Evolutionary conservation across 2,329 filamentous ascomycete genomes (phyloP).

Genomic region (Monilinia fructigena): DNA sequence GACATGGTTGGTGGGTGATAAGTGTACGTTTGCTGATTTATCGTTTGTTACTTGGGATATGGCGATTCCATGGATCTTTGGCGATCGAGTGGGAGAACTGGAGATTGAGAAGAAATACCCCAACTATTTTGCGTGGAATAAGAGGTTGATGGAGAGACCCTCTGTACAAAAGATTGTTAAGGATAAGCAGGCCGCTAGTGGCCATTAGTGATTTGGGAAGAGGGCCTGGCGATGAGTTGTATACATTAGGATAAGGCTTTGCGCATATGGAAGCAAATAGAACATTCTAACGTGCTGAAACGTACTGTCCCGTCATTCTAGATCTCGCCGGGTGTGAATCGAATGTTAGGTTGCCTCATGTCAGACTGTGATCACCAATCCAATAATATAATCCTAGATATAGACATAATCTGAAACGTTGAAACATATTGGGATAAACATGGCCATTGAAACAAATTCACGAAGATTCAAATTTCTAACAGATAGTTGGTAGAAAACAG

Average conservation of each 20-base stretch:
- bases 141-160: slow-evolving; percentile 25
- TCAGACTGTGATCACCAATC: not conserved
- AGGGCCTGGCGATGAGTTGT: not conserved
- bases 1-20: slow-evolving; percentile 44
- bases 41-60: slow-evolving; percentile 28
- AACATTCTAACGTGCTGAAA: not conserved
- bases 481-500: not conserved
- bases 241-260: not conserved
- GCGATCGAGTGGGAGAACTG: slow-evolving; percentile 21
- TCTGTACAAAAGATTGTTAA: slow-evolving; percentile 27
- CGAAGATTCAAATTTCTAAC: not conserved
- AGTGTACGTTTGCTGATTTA: slow-evolving; percentile 43
- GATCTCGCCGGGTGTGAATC: not conserved
- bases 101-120: slow-evolving; percentile 33
- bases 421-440: not conserved
- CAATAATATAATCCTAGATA: not conserved
- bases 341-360: not conserved
- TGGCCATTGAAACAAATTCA: not conserved
- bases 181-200: slow-evolving; percentile 25
- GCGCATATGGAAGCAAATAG: not conserved
- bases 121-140: slow-evolving; percentile 28
- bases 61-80: slow-evolving; percentile 25
- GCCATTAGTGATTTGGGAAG: not conserved
- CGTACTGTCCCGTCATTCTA: not conserved
- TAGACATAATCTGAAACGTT: not conserved